phyloP scores from a whole-genome alignment of 495 filamentous ascomycete genomes.

The Penicillium ucsense region DNA sequence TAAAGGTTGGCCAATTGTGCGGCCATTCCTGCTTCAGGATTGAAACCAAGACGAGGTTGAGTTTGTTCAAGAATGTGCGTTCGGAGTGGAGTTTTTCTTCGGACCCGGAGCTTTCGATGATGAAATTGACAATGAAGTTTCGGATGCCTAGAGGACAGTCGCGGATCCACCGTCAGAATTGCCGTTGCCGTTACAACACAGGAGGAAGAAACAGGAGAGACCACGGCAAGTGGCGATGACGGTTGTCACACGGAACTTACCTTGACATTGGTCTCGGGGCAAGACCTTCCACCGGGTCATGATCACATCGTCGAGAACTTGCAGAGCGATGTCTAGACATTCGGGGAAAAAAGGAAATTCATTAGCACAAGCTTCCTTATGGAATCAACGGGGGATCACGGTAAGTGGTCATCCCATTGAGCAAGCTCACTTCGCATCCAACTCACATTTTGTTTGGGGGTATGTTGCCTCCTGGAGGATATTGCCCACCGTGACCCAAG shows the following conservation, averaged over 20 bases:
- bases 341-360: neutral
- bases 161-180: neutral
- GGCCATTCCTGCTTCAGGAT: conserved; percentile 99
- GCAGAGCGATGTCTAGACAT: conserved; percentile 71
- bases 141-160: conserved; percentile 61
- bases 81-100: conserved; percentile 77
- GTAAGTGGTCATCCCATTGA: no score
- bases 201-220: neutral
- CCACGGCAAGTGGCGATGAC: neutral
- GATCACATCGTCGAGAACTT: conserved; percentile 96
- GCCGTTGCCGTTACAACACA: neutral
- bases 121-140: conserved; percentile 96
- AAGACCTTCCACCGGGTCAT: conserved; percentile 98
- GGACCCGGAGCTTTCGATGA: conserved; percentile 81
- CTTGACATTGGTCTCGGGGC: conserved; percentile 89
- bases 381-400: neutral
- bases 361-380: conserved; percentile 33
- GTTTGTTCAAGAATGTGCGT: conserved; percentile 86
- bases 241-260: conserved; percentile 29
- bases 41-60: conserved; percentile 93
- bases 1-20: conserved; percentile 99
- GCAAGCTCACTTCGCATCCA: neutral
- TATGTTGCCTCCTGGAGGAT: conserved; percentile 85
- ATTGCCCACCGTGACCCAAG: conserved; percentile 93
- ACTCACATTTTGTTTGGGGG: conserved; percentile 91